Conservation (phyloP, 305 asterid species). For the Fraxinus platypoda region DNA sequence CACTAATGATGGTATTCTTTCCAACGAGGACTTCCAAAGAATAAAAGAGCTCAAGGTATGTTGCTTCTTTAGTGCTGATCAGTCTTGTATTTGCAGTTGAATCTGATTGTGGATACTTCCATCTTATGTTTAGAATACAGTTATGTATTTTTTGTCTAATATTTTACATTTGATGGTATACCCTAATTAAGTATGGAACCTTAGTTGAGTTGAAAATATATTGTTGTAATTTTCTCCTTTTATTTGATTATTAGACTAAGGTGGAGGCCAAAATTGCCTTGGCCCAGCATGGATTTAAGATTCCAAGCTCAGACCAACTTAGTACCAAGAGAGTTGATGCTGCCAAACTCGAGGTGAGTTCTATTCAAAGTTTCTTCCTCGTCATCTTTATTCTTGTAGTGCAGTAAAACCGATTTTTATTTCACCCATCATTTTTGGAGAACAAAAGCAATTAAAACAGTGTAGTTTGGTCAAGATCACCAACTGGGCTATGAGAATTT, state of each 20-base stretch:
- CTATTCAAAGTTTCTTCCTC: background rate
- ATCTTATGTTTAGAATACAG: slow-evolving; percentile 1
- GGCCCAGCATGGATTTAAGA: slow-evolving; percentile 72
- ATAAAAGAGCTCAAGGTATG: slow-evolving; percentile 82
- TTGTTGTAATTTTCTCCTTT: background rate
- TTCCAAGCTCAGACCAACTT: slow-evolving; percentile 80
- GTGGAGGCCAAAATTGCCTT: slow-evolving; percentile 60
- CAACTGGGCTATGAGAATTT: background rate
- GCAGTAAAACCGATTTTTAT: background rate
- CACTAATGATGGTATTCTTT: slow-evolving; percentile 69
- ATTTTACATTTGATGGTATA: background rate
- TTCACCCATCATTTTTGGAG: background rate
- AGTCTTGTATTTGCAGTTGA: slow-evolving; percentile 10
- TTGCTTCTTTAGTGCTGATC: slow-evolving; percentile 7
- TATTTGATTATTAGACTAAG: slow-evolving; percentile 41
- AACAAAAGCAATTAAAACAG: background rate
- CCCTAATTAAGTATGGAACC: background rate
- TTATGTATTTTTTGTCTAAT: background rate
- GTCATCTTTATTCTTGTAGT: background rate
- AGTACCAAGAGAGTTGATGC: slow-evolving; percentile 76
- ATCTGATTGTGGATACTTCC: background rate
- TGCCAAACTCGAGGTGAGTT: slow-evolving; percentile 71
- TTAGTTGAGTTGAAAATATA: background rate
- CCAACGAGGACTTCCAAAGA: slow-evolving; percentile 88
- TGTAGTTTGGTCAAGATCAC: background rate